Conservation (phyloP, 75 land plant species). For the Adiantum capillusveneris region DNA sequence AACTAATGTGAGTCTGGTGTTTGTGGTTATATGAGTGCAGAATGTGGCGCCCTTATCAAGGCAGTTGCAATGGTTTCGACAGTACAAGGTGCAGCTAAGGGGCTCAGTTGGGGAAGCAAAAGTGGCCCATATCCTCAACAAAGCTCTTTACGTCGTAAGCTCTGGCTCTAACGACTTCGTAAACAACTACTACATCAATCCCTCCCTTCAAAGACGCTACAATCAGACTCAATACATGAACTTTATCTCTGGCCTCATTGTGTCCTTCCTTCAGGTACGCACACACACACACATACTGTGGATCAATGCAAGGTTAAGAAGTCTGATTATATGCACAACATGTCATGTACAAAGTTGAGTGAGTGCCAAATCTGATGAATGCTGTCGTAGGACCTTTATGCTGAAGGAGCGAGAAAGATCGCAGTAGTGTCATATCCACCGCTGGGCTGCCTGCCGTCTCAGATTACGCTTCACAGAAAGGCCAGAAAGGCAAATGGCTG, state of each 20-base stretch:
- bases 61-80: constrained; percentile 50
- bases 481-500: not conserved
- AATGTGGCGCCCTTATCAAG: constrained; percentile 37
- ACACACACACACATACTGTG: no score
- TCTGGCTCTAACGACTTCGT: constrained; percentile 70
- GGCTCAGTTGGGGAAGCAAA: constrained; percentile 24
- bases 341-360: no score
- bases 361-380: no score
- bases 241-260: constrained; percentile 29
- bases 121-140: constrained; percentile 32
- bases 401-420: constrained; percentile 7
- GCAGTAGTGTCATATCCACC: constrained; percentile 10
- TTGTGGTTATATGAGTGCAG: constrained; percentile 20
- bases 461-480: constrained; percentile 2
- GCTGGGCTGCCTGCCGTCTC: constrained; percentile 13
- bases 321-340: no score
- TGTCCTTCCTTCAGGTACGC: constrained; percentile 46
- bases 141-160: constrained; percentile 48
- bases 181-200: constrained; percentile 78
- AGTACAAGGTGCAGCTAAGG: constrained; percentile 39
- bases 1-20: not conserved
- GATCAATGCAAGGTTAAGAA: no score
- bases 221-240: constrained; percentile 35
- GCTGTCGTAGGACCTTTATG: constrained; percentile 9
- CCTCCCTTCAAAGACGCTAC: constrained; percentile 29